Conservation (phyloP, 2,329 filamentous ascomycete species). For the Shiraia sp. region DNA sequence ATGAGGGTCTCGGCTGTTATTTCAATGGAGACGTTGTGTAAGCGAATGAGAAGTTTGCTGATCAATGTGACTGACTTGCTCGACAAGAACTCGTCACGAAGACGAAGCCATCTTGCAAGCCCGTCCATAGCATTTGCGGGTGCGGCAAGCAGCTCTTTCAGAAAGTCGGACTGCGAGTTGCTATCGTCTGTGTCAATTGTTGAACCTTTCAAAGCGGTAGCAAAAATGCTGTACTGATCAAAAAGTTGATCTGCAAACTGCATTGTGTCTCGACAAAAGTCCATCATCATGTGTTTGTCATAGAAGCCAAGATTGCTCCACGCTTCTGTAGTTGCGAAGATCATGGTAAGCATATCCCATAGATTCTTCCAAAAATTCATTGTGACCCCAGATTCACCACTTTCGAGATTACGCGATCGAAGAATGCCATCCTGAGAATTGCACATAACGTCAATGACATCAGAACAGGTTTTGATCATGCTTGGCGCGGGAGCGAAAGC, state of each 20-base stretch:
- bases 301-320: constrained; percentile 77
- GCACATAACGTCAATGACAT: constrained; percentile 66
- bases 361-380: constrained; percentile 81
- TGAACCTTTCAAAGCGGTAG: constrained; percentile 64
- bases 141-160: constrained; percentile 64
- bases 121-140: constrained; percentile 67
- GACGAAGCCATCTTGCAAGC: constrained; percentile 84
- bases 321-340: constrained; percentile 79
- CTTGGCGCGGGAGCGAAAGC: constrained; percentile 63
- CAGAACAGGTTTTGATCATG: constrained; percentile 64
- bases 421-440: constrained; percentile 66
- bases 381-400: constrained; percentile 67
- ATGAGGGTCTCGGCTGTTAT: constrained; percentile 64
- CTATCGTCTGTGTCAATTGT: constrained; percentile 40
- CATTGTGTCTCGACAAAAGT: constrained; percentile 94
- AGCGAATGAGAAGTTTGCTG: constrained; percentile 77
- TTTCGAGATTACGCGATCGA: constrained; percentile 60
- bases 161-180: constrained; percentile 38
- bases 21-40: constrained; percentile 77
- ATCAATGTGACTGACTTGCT: constrained; percentile 80
- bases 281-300: constrained; percentile 74
- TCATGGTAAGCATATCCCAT: constrained; percentile 79
- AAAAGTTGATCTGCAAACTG: constrained; percentile 87
- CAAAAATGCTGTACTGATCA: constrained; percentile 81
- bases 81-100: constrained; percentile 86